Conservation (phyloP, 23 red algal species). For the Chondrus crispus region DNA sequence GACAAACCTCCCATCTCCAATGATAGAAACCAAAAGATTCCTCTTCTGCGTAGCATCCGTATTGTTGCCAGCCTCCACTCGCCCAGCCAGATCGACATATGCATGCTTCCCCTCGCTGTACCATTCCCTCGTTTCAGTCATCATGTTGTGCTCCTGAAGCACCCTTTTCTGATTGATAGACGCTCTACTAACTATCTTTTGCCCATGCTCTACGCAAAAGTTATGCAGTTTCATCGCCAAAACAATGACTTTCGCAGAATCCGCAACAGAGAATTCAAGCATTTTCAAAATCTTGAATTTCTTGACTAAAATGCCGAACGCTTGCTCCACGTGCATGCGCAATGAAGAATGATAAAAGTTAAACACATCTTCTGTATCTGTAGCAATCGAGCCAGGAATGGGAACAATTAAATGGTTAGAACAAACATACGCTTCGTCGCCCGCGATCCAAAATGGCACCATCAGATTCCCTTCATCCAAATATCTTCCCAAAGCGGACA, state of each 20-base stretch:
- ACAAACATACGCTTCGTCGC: neutral
- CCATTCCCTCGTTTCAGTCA: too few relatives aligned
- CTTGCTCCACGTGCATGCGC: neutral
- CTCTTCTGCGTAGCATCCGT: too few relatives aligned
- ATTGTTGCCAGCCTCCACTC: too few relatives aligned
- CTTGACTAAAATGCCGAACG: neutral
- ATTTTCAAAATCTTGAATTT: neutral
- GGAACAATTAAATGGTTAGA: neutral
- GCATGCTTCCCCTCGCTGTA: too few relatives aligned
- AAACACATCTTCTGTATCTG: neutral
- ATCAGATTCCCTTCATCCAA: neutral
- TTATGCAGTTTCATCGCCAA: neutral
- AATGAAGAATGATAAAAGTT: neutral
- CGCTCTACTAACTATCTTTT: too few relatives aligned
- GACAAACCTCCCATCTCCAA: too few relatives aligned
- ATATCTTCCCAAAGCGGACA: neutral
- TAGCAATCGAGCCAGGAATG: neutral
- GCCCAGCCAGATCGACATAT: too few relatives aligned
- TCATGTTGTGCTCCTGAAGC: too few relatives aligned
- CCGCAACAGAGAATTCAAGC: neutral
- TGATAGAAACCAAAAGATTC: too few relatives aligned
- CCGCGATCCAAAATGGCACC: slow-evolving; percentile 2
- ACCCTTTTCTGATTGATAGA: too few relatives aligned
- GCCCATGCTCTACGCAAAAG: neutral
- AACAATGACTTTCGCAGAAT: neutral